A percentile compares a stretch with the other conserved stretches of the same genome.
These are phyloP conservation scores for Geotrichum phurueaensis DNA, from an alignment of 1,139 yeast species.

Conservation along the genomic window DNA sequence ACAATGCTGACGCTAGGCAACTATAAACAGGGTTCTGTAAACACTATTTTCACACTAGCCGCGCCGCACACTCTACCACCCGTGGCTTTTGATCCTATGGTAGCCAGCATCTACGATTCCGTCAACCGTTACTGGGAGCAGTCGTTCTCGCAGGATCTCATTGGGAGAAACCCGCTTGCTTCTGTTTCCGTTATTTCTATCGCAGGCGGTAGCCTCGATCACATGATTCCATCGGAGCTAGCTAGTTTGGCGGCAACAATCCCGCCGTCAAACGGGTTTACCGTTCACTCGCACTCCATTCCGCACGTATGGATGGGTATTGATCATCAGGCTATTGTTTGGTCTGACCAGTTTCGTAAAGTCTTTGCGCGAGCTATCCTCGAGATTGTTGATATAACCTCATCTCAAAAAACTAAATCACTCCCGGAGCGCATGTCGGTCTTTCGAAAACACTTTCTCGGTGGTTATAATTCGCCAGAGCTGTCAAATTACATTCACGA, in stretches of 20 bases:
- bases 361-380: conserved; percentile 50
- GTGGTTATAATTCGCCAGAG: conserved; percentile 29
- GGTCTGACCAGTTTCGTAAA: conserved; percentile 76
- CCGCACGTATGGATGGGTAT: conserved; percentile 83
- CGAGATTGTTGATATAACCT: conserved; percentile 46
- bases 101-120: conserved; percentile 58
- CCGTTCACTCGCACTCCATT: conserved; percentile 73
- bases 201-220: conserved; percentile 70
- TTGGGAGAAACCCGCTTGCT: conserved; percentile 32
- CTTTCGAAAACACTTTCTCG: conserved; percentile 46
- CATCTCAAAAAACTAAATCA: conserved; percentile 50
- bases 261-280: conserved; percentile 66
- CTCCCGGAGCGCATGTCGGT: conserved; percentile 52
- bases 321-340: conserved; percentile 81
- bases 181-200: conserved; percentile 45
- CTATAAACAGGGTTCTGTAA: conserved; percentile 57
- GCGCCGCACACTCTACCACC: conserved; percentile 86
- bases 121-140: conserved; percentile 68
- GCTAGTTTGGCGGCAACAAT: conserved; percentile 59
- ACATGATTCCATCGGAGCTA: conserved; percentile 74
- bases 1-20: conserved; percentile 70
- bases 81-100: conserved; percentile 76
- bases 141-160: conserved; percentile 38
- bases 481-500: conserved; percentile 9
- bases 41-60: conserved; percentile 68